These are phyloP conservation scores for Jackrogersella multiformis DNA, from an alignment of 495 filamentous ascomycete genomes.

Conservation along the genomic window DNA sequence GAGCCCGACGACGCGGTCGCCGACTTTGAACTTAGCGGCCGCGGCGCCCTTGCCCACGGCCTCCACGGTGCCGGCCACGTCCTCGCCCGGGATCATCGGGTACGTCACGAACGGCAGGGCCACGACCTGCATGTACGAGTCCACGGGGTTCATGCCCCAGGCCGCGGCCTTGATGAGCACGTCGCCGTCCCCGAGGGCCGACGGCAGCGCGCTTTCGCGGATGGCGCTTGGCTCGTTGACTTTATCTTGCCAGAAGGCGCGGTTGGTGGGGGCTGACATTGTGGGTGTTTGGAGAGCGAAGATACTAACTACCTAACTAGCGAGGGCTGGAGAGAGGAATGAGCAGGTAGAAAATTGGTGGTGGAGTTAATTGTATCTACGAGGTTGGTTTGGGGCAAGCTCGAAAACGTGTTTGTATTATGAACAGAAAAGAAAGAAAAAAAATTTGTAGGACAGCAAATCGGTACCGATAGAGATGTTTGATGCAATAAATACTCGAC, in stretches of 20 bases:
- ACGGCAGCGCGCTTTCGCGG: slow-evolving; percentile 29
- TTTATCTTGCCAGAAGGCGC: slow-evolving; percentile 43
- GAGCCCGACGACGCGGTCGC: slow-evolving; percentile 51
- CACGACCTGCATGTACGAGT: slow-evolving; percentile 46
- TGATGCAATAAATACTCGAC: too few relatives aligned
- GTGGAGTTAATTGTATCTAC: too few relatives aligned
- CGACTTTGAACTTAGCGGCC: slow-evolving; percentile 53
- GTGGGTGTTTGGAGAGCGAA: not conserved
- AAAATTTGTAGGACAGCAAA: too few relatives aligned
- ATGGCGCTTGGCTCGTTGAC: slow-evolving; percentile 36
- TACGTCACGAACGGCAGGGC: slow-evolving; percentile 44
- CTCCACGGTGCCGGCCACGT: slow-evolving; percentile 60
- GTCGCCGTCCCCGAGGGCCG: slow-evolving; percentile 31
- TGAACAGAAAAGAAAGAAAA: too few relatives aligned
- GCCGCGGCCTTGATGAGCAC: slow-evolving; percentile 44
- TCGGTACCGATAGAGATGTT: too few relatives aligned
- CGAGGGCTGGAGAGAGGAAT: too few relatives aligned
- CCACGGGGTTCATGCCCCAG: slow-evolving; percentile 50
- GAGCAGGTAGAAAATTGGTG: not conserved
- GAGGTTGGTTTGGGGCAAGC: too few relatives aligned
- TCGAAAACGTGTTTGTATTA: too few relatives aligned
- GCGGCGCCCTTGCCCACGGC: slow-evolving; percentile 49
- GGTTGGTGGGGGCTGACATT: slow-evolving; percentile 34
- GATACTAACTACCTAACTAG: too few relatives aligned
- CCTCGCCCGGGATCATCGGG: slow-evolving; percentile 58